Evolutionary conservation across 192 early-diverging fungal species (phyloP), one percentile per base, ranked within the genome.

Genomic region (Linnemannia elongata): DNA sequence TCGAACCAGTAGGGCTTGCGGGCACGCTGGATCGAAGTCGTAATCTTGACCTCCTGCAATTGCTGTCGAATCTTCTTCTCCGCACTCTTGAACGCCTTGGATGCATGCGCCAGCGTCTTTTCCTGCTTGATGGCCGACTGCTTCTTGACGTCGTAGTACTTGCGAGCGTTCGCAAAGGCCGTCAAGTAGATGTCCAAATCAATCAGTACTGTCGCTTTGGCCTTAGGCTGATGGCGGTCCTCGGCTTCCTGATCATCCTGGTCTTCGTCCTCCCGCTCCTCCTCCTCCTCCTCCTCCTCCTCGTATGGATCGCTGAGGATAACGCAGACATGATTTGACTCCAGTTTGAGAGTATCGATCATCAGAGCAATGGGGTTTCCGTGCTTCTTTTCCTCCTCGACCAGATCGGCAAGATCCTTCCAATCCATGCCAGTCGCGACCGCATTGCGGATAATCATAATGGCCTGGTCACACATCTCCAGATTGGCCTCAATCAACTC

Each of bases 1-100:
- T 99, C 99, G 89, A 99, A 99, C 98, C 98, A 99, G 52, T 94
- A 96, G 22, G 97, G 96, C 76, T 97, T 97, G 78, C 99, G 96
- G 75, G 94, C 93, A 81, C 97, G 94, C 57, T 92, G 94, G 74
- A 97, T 97, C 8, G 92, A 93, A 0, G 94, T 91, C 0, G 93
- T 96, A n/a, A 93, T 93, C 70, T 93, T 93, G 71, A 94, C 94
- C 44, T 94, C 92, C 75, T 95, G 93, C 35, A 99, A 82, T 60
- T 97, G 96, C 49, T 93, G 90, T 44, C 92, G 87, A 76, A 98
- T 98, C 88, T 98, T 99, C 47, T 93, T 93, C 88, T 99, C 97
- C 12, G 97, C 97, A 44, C 94, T 93, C 89, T 98, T 96, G 72
- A 98, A 86, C 1, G 97, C 99, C 88, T 97, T 97, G 10, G 91